Conservation (phyloP, 2,329 filamentous ascomycete species). For the Talaromyces amestolkiae region DNA sequence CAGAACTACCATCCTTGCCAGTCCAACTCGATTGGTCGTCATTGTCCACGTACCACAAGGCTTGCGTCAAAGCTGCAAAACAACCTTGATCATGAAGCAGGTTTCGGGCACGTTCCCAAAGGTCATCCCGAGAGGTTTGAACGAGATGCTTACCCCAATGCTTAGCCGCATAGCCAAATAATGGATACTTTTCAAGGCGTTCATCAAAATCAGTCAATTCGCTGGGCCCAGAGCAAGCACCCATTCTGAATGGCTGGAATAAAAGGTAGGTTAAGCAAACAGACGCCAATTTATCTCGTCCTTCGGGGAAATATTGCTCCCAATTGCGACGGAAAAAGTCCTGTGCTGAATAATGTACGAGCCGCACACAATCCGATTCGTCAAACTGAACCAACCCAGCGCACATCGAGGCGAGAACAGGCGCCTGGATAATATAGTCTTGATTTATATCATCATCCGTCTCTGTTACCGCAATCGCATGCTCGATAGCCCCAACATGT, state of each 20-base stretch:
- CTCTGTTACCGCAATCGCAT: conserved; percentile 4
- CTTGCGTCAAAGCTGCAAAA: conserved; percentile 3
- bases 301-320: conserved; percentile 2
- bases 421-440: not conserved
- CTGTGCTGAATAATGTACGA: conserved; percentile 2
- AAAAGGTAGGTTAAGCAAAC: conserved; percentile 3
- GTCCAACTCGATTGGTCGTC: not conserved
- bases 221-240: not conserved
- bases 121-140: conserved; percentile 1
- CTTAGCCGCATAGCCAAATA: conserved; percentile 2
- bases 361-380: conserved; percentile 1
- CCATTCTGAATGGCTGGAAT: not conserved
- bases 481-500: conserved; percentile 3
- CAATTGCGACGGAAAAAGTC: conserved; percentile 4
- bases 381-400: not conserved
- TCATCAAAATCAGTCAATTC: not conserved
- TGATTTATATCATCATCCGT: not conserved
- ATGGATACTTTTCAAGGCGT: not conserved
- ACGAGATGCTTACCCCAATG: not conserved
- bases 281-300: not conserved
- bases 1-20: conserved; percentile 3
- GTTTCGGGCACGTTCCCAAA: not conserved
- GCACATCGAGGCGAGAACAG: conserved; percentile 2
- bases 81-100: not conserved
- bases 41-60: conserved; percentile 3